These are phyloP conservation scores for Neofusicoccum umdonicola DNA, from an alignment of 2,329 filamentous ascomycete genomes.

Conservation along the genomic window DNA sequence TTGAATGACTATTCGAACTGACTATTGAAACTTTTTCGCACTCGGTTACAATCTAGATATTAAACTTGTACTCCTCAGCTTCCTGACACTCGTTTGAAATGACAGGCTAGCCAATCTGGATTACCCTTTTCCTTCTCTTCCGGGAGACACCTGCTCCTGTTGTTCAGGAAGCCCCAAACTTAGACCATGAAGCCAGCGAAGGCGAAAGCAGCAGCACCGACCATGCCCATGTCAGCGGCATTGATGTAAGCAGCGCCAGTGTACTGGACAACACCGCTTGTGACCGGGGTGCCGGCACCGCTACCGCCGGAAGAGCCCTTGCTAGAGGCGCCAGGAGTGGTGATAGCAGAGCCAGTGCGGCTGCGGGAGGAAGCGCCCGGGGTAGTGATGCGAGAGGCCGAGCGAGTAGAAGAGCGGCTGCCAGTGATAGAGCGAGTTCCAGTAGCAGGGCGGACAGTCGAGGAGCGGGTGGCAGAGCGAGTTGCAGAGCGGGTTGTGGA, in stretches of 20 bases:
- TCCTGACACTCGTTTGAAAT: too few species aligned
- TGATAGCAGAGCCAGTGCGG: background rate
- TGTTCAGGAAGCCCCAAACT: background rate
- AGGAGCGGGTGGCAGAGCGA: background rate
- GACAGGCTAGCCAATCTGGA: too few species aligned
- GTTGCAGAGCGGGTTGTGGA: background rate
- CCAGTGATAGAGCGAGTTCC: background rate
- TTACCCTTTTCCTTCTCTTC: too few species aligned
- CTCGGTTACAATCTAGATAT: too few species aligned
- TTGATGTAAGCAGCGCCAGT: background rate
- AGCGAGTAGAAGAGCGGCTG: background rate
- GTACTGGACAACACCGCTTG: background rate
- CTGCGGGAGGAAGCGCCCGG: background rate
- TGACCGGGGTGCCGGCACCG: background rate
- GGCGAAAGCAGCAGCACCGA: background rate
- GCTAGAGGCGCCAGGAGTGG: background rate
- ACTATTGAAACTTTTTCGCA: too few species aligned
- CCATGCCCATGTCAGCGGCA: background rate
- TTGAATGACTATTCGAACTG: too few species aligned
- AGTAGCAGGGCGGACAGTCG: background rate
- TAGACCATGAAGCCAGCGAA: background rate
- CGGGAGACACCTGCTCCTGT: too few species aligned
- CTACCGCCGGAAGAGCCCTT: background rate
- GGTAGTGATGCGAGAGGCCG: background rate
- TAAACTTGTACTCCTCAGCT: too few species aligned